Evolutionary conservation across 129 eudicot species (phyloP), one percentile per base, ranked within the genome.

Genomic region (Rutidosis leptorrhynchoides): DNA sequence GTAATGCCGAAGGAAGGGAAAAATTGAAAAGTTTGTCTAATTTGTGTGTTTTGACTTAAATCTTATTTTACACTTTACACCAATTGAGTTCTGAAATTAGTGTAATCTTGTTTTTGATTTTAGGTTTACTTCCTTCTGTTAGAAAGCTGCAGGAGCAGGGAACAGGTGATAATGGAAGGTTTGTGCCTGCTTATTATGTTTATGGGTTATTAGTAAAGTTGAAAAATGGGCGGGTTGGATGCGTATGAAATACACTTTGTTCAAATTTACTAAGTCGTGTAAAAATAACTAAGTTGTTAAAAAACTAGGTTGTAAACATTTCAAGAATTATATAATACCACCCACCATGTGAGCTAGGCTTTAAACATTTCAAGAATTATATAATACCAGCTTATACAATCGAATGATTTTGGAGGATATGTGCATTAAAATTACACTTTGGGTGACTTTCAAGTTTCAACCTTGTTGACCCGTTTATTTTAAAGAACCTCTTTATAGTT

Each of bases 81-180:
- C 12, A 56, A 43, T 6, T 65, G 24, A 4, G 5, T 51, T 24
- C 14, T 61, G 4, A 51, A 45, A 17, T 21, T 60, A 46, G 12
- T 7, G 61, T 20, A 1, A 12, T 2, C 49, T 63, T 25, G 14
- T 32, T 53, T 11, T 64, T 45, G 48, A 46, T 58, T 60, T 25
- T 63, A 87, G 95, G 84, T 68, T 54, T 82, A 71, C 71, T 69
- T 43, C 43, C 83, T 27, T 69, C 84, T 52, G 74, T 67, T 59
- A 60, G 62, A 19, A 80, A 75, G 75, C 71, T 37, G 28, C 74
- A 69, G 24, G 80, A 76, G 43, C 76, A 75, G 71, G 80, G 67
- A 35, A 77, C 62, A 32, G 69, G 60, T 75, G 83, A 63, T 56
- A 78, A 70, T 14, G 77, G 77, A 46, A 84, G 96, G 91, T 87